Evolutionary conservation across 257 asterid species (phyloP), one percentile per base, ranked within the genome.

Genomic region (Anisodus acutangulus): DNA sequence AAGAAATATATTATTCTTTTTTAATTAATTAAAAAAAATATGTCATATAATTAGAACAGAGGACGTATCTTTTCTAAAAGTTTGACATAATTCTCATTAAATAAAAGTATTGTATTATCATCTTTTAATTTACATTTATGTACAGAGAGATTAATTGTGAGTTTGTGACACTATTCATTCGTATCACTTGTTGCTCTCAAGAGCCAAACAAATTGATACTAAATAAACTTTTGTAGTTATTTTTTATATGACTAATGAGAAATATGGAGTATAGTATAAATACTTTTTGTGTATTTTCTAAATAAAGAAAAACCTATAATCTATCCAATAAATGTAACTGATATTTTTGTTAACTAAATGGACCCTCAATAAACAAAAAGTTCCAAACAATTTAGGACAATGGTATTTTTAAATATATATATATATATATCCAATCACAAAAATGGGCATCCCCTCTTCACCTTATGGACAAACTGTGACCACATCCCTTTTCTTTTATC

Each of bases 401-500:
- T 19, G 16, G 26, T 47, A 9, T 45, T 35, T 16, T 22, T 22
- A 22, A 22, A 22, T 22, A 31, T 31, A 31, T 31, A 31, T 31
- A 26, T 26, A 31, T 31, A 31, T 31, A 31, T 31, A 31, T 82
- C 85, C 62, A 83, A 83, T 53, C 72, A 80, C 26, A 17, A 78
- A 60, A 39, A 19, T 60, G 63, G 86, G 85, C 87, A 83, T 70
- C 83, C 82, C 84, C 88, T 86, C 66, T 88, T 78, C 80, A 39
- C 83, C 74, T 63, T 76, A 82, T 88, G 91, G 92, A 82, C 90
- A 86, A 87, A 86, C 54, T 69, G 84, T 88, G 93, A 86, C 94
- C 92, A 89, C 92, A 82, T 90, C 86, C 90, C 72, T 86, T 87
- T 64, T 63, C 87, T 82, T 89, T 85, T 88, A 87, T 89, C 93